A percentile compares a stretch with the other conserved stretches of the same genome.
Evolutionary conservation across 225 moss, liverwort and hornwort species (phyloP).

Genomic region (Climacium dendroides): DNA sequence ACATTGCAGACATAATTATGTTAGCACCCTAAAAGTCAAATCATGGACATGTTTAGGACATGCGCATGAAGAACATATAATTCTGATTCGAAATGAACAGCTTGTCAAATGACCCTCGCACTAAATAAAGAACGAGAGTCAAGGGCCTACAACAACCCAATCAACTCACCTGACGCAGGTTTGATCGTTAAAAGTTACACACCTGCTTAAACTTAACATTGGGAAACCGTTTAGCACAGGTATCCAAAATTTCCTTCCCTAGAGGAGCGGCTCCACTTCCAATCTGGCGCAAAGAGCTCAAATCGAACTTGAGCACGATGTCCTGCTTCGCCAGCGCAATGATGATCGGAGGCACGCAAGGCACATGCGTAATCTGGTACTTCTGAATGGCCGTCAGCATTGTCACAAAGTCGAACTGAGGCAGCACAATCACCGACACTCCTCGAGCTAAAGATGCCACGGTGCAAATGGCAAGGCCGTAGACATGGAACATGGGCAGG

Average conservation of each 20-base stretch:
- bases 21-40: background rate
- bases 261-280: conserved; percentile 49
- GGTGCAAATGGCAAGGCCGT: conserved; percentile 41
- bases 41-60: background rate
- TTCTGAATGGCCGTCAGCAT: conserved; percentile 36
- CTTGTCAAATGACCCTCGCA: background rate
- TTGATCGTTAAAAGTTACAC: background rate
- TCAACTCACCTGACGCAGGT: background rate
- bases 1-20: background rate
- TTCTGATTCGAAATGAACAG: background rate
- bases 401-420: conserved; percentile 41
- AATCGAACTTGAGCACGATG: conserved; percentile 31
- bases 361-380: conserved; percentile 21
- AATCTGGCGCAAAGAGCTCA: conserved; percentile 36
- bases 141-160: background rate
- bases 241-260: conserved; percentile 32
- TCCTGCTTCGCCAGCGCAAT: conserved; percentile 41
- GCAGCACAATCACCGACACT: conserved; percentile 10
- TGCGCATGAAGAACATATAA: background rate
- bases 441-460: conserved; percentile 23
- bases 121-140: background rate
- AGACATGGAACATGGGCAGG: conserved; percentile 46
- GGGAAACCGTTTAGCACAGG: conserved; percentile 37
- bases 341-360: conserved; percentile 52
- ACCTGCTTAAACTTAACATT: conserved; percentile 40